phyloP scores from a whole-genome alignment of 176 grass and related monocot species.

The Echinochloa phyllopogon region DNA sequence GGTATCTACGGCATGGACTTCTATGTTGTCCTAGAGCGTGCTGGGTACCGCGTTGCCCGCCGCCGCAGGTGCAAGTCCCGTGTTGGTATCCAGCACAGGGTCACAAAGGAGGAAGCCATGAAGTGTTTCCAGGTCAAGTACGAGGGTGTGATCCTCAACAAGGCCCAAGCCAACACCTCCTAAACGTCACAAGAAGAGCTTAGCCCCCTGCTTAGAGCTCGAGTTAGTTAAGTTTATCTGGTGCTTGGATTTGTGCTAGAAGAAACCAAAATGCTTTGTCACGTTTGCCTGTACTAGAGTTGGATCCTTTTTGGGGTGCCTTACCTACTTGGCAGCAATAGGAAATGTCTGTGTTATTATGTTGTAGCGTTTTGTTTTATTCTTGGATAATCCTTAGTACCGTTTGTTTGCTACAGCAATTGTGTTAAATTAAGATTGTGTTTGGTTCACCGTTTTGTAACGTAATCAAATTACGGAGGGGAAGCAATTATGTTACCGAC shows the following conservation, averaged over 20 bases:
- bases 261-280: neutral
- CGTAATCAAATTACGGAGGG: too few relatives aligned
- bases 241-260: neutral
- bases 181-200: neutral
- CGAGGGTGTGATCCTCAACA: slow-evolving; percentile 10
- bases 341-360: neutral
- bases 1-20: slow-evolving; percentile 1
- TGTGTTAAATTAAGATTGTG: neutral
- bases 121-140: slow-evolving; percentile 11
- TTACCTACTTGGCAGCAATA: neutral
- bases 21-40: neutral
- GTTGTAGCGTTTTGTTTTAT: neutral
- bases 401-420: neutral
- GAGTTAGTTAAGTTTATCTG: neutral
- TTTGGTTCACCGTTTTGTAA: too few relatives aligned
- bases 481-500: too few relatives aligned
- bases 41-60: neutral
- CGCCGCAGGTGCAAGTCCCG: neutral
- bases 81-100: neutral
- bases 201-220: neutral
- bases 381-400: neutral
- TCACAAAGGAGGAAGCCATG: slow-evolving; percentile 5
- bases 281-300: neutral
- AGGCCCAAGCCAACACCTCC: slow-evolving; percentile 1
- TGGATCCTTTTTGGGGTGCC: neutral